Evolutionary conservation across 164 flowering plant genomes (phyloP), one percentile per base, ranked within the genome.

Genomic region (Berberis vulgaris): DNA sequence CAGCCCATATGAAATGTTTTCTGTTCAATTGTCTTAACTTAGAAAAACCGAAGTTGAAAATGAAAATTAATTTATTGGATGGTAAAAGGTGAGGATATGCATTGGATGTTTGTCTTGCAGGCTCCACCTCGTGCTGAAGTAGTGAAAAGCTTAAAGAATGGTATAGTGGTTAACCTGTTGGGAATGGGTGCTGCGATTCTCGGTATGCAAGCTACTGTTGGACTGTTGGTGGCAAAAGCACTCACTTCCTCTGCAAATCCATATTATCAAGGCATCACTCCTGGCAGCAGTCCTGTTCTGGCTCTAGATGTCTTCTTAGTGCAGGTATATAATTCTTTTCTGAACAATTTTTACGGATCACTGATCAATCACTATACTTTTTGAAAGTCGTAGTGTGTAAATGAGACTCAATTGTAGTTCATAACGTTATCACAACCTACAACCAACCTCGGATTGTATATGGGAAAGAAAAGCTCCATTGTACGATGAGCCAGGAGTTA

Each of bases 161-260:
- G 99, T 40, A 89, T 95, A 67, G 74, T 71, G 41, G 13, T 95
- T 74, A 95, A 95, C 71, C 68, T 95, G 39, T 63, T 95, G 50
- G 99, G 99, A 54, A 88, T 95, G 97, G 97, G 98, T 68, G 94
- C 99, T 72, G 88, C 99, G 12, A 67, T 95, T 62, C 84, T 91
- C 64, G 98, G 99, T 60, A 84, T 95, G 97, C 99, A 83, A 85
- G 96, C 97, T n/a, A 95, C 97, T 2, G 95, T 91, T 40, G 99
- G 99, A 26, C 62, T 75, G 63, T 73, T 95, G 77, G 97, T 91
- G 69, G 99, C 92, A 6, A 95, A 95, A 76, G 97, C 96, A 62
- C 88, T 95, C 43, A 91, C 99, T 55, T 71, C 97, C 67, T 83
- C 97, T 42, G 86, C 88, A 41, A 84, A 74, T 75, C 99, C 97